Percentiles rank a stretch among this genome's conserved stretches.
phyloP scores from a whole-genome alignment of 805 yeast species.

The Candida dendrica region DNA sequence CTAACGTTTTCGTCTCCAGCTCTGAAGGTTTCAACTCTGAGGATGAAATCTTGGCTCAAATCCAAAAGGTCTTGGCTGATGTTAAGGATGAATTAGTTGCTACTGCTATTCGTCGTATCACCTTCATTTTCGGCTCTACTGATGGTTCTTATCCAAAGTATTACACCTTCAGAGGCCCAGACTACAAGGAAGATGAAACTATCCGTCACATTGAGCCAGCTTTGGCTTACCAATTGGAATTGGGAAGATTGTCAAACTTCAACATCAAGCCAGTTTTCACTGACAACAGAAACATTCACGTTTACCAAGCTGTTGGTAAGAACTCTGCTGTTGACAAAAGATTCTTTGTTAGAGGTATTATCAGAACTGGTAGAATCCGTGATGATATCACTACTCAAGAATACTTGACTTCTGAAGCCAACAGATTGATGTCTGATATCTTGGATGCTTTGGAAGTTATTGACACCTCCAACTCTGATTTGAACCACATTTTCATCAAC shows the following conservation, averaged over 20 bases:
- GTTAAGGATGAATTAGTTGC: conserved; percentile 61
- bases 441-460: conserved; percentile 90
- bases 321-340: conserved; percentile 90
- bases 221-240: conserved; percentile 92
- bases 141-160: conserved; percentile 91
- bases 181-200: conserved; percentile 79
- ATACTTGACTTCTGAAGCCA: conserved; percentile 92
- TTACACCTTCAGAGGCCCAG: conserved; percentile 90
- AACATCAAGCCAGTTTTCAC: conserved; percentile 91
- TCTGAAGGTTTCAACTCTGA: conserved; percentile 72
- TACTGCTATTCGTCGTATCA: conserved; percentile 82
- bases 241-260: conserved; percentile 90
- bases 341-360: conserved; percentile 94
- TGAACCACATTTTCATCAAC: conserved; percentile 95
- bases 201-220: conserved; percentile 99
- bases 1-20: conserved; percentile 69
- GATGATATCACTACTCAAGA: conserved; percentile 91
- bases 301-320: conserved; percentile 93
- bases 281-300: conserved; percentile 95
- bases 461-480: conserved; percentile 90
- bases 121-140: conserved; percentile 79
- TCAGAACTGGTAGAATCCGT: conserved; percentile 90
- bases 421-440: conserved; percentile 91
- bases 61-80: conserved; percentile 60
- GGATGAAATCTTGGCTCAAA: conserved; percentile 54